phyloP scores from a whole-genome alignment of 495 filamentous ascomycete species.

The Rusavskia elegans region DNA sequence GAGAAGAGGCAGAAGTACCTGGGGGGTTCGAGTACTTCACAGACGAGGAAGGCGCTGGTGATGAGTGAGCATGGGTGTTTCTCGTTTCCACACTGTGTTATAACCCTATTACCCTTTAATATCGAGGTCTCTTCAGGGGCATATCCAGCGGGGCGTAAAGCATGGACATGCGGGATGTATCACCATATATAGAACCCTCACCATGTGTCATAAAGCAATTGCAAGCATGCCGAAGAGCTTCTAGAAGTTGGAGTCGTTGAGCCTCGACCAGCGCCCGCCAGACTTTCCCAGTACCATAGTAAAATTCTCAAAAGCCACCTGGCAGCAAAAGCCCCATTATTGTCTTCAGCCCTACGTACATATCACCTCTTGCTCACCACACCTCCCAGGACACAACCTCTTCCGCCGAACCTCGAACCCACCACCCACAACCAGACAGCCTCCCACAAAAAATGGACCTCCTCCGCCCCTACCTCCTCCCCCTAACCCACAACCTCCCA shows the following conservation, averaged over 20 bases:
- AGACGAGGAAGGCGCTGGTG: conserved; percentile 25
- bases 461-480: conserved; percentile 51
- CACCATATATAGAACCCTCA: too few relatives aligned
- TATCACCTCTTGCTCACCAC: background rate
- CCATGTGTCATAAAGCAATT: too few relatives aligned
- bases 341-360: background rate
- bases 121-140: background rate
- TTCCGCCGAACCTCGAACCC: too few relatives aligned
- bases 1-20: conserved; percentile 65
- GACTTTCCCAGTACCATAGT: too few relatives aligned
- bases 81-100: conserved; percentile 1
- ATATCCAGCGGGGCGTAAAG: too few relatives aligned
- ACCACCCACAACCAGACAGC: too few relatives aligned
- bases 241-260: too few relatives aligned
- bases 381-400: too few relatives aligned
- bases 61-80: background rate
- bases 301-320: too few relatives aligned
- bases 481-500: conserved; percentile 67
- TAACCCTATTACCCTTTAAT: background rate
- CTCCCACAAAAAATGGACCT: conserved; percentile 21
- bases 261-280: too few relatives aligned
- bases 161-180: too few relatives aligned
- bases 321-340: background rate
- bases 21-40: conserved; percentile 75
- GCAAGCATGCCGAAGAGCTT: background rate